These are phyloP conservation scores for Herpetomonas muscarum DNA, from an alignment of 208 protist genomes.

Conservation along the genomic window DNA sequence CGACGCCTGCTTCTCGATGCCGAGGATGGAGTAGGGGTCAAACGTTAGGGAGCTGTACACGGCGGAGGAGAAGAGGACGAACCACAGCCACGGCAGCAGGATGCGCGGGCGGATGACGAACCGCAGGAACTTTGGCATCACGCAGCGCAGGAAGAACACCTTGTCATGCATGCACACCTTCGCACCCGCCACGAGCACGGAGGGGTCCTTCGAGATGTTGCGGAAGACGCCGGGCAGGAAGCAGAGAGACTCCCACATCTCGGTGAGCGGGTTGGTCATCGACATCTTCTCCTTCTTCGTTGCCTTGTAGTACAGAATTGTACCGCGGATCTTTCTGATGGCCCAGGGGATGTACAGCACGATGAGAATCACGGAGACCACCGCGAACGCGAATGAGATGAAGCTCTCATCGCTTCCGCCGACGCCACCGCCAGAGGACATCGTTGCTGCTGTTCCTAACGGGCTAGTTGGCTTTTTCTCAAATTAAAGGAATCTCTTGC, in stretches of 20 bases:
- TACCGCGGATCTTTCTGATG: constrained; percentile 44
- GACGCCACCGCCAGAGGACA: constrained; percentile 49
- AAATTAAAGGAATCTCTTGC: too few species aligned
- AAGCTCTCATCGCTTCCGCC: constrained; percentile 86
- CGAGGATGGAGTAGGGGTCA: constrained; percentile 82
- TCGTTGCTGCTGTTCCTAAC: constrained; percentile 2
- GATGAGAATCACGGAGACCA: constrained; percentile 79
- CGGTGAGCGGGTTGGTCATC: constrained; percentile 49
- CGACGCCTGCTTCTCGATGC: constrained; percentile 43
- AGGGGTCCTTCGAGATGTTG: constrained; percentile 36
- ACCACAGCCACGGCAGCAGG: constrained; percentile 72
- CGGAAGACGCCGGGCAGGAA: constrained; percentile 58
- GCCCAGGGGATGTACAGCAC: constrained; percentile 88
- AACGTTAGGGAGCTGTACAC: constrained; percentile 89
- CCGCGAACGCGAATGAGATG: constrained; percentile 84
- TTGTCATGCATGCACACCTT: constrained; percentile 71
- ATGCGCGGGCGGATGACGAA: constrained; percentile 84
- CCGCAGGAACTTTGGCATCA: constrained; percentile 82
- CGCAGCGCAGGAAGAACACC: constrained; percentile 74
- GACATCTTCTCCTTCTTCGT: constrained; percentile 40
- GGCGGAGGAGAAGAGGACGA: constrained; percentile 79
- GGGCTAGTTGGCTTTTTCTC: too few species aligned
- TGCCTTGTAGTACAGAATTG: constrained; percentile 55
- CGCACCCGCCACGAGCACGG: constrained; percentile 48
- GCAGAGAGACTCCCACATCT: constrained; percentile 56